Conservation (phyloP, 768 basidiomycete species). For the Agrocybe praecox region DNA sequence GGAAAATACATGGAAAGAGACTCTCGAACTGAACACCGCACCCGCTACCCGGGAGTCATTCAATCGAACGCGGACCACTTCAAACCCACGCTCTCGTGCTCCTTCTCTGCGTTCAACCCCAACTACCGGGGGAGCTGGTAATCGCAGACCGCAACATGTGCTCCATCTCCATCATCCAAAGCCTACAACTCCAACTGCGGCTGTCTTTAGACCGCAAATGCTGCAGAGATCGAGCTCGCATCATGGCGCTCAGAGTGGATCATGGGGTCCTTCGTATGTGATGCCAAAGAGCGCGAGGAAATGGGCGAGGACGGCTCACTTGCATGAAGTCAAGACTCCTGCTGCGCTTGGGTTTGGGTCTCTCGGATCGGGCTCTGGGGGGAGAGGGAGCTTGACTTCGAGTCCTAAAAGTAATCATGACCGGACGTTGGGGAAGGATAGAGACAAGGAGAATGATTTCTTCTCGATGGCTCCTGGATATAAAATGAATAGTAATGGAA, state of each 20-base stretch:
- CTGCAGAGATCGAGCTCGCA: constrained; percentile 52
- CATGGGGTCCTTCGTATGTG: not conserved
- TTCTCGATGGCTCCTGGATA: constrained; percentile 2
- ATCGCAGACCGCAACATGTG: constrained; percentile 14
- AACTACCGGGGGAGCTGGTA: not conserved
- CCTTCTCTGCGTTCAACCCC: constrained; percentile 25
- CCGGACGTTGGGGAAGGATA: constrained; percentile 13
- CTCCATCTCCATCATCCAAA: constrained; percentile 9
- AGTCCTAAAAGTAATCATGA: constrained; percentile 4
- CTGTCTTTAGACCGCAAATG: constrained; percentile 30
- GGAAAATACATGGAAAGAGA: constrained; percentile 8
- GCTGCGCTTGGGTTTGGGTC: not conserved
- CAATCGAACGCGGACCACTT: constrained; percentile 21
- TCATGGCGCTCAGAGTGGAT: constrained; percentile 3
- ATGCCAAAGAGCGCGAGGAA: constrained; percentile 45
- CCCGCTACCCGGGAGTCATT: constrained; percentile 15
- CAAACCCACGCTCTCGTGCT: constrained; percentile 24
- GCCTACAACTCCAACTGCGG: constrained; percentile 29
- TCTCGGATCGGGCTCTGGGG: not conserved
- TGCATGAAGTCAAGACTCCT: constrained; percentile 57
- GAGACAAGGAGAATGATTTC: constrained; percentile 4
- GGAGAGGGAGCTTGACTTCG: constrained; percentile 1
- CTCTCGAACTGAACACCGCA: constrained; percentile 22
- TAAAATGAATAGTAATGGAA: not conserved
- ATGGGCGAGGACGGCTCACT: constrained; percentile 68